These are phyloP conservation scores for Debaryomyces udenii DNA, from an alignment of 1,139 yeast species.

Conservation along the genomic window DNA sequence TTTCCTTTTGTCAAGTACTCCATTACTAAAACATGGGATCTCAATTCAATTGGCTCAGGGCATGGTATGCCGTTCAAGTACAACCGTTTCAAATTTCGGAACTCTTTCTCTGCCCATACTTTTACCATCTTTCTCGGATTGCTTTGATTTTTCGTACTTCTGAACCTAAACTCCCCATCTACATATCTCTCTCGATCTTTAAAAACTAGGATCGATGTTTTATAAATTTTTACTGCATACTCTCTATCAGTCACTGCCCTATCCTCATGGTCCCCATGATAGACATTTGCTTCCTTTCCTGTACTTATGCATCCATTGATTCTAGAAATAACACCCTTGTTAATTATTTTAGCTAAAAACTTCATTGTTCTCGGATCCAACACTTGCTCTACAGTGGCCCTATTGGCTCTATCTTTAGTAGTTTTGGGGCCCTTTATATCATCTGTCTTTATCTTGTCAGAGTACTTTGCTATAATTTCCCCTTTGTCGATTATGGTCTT, in stretches of 20 bases:
- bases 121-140: conserved; percentile 98
- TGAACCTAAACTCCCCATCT: conserved; percentile 91
- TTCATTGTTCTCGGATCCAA: conserved; percentile 91
- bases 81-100: conserved; percentile 84
- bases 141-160: conserved; percentile 80
- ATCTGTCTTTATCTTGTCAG: conserved; percentile 66
- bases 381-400: conserved; percentile 97
- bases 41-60: conserved; percentile 87
- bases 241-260: conserved; percentile 49
- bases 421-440: conserved; percentile 59
- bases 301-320: conserved; percentile 95
- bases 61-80: conserved; percentile 80
- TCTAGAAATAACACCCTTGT: conserved; percentile 78
- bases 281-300: conserved; percentile 98
- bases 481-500: conserved; percentile 50
- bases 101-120: conserved; percentile 98
- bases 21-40: conserved; percentile 93
- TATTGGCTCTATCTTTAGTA: conserved; percentile 79
- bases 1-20: conserved; percentile 80
- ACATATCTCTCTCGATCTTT: conserved; percentile 96
- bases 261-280: conserved; percentile 82
- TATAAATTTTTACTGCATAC: conserved; percentile 90
- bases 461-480: conserved; percentile 61
- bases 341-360: conserved; percentile 79
- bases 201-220: conserved; percentile 92